Evolutionary conservation across 208 protist genomes (phyloP).

Genomic region (Leishmania gerbilli): DNA sequence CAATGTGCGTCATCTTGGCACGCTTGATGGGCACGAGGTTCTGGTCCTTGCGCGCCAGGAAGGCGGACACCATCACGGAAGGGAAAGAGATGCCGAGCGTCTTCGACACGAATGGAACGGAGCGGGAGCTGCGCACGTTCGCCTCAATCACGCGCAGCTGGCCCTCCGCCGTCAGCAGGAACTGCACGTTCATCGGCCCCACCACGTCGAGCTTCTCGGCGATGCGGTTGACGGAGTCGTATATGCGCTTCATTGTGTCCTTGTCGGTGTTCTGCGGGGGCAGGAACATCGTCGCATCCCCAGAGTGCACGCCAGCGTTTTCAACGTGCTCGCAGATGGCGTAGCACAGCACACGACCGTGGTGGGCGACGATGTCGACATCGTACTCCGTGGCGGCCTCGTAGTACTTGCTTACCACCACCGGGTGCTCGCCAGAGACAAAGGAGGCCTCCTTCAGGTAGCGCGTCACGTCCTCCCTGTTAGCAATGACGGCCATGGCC

Average conservation of each 20-base stretch:
- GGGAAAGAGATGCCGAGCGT: slow-evolving; percentile 96
- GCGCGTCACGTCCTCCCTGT: slow-evolving; percentile 87
- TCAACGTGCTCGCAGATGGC: slow-evolving; percentile 99
- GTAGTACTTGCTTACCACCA: slow-evolving; percentile 98
- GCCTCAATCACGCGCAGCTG: slow-evolving; percentile 97
- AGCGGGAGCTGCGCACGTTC: slow-evolving; percentile 97
- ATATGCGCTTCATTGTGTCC: slow-evolving; percentile 84
- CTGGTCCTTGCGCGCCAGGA: slow-evolving; percentile 71
- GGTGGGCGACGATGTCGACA: slow-evolving; percentile 97
- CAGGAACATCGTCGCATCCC: slow-evolving; percentile 97
- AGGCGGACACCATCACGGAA: slow-evolving; percentile 83
- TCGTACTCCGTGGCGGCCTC: slow-evolving; percentile 98
- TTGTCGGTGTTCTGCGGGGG: slow-evolving; percentile 90
- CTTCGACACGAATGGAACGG: slow-evolving; percentile 98
- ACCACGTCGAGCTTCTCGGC: slow-evolving; percentile 91
- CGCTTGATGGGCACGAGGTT: slow-evolving; percentile 84
- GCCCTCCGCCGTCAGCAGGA: slow-evolving; percentile 96
- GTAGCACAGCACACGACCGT: slow-evolving; percentile 95
- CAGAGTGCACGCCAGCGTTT: slow-evolving; percentile 98
- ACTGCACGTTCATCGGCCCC: slow-evolving; percentile 99
- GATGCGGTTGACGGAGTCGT: slow-evolving; percentile 86
- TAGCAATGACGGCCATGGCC: slow-evolving; percentile 97
- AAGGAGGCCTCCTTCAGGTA: slow-evolving; percentile 94
- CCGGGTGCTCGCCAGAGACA: slow-evolving; percentile 91
- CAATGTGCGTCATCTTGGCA: slow-evolving; percentile 91